Base-by-base conservation (phyloP, 2,329 filamentous ascomycete genomes). In the Dissoconium aciculare region DNA sequence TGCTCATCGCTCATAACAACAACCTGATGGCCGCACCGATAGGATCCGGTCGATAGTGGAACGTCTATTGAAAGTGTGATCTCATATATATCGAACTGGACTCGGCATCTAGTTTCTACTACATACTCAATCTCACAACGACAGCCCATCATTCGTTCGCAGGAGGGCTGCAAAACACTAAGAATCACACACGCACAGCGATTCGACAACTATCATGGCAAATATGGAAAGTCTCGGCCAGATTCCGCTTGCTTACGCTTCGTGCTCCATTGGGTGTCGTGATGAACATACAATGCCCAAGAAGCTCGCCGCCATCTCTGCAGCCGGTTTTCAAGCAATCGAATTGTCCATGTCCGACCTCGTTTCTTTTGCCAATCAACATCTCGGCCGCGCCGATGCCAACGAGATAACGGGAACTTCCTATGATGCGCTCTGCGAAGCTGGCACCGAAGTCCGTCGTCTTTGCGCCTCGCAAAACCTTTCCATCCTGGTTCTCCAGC, bases 311-410 rank as follows among this genome's bases (percentile, higher is more conserved):
- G 71, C 72, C 25, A 71, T 83, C 41, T 60, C 71, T n/a, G 56
- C 59, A 1, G 72, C 69, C 1, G 74, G 73, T 2, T 82, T 83
- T 50, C 56, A 63, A 8, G 76, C 65, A 10, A 74, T 85, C 35
- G 80, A 85, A 53, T 67, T 85, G 5, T 73, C 73, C 1, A 80
- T 84, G 57, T 74, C 77, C 0, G 78, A 85, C 42, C 68, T 87
- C 2, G 52, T 76, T 8, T 56, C 66, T 4, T 80, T 78, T 42
- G 75, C 71, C 3, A 58, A 58, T 3, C 53, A 64, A 3, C 51
- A 70, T 3, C 55, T 62, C 17, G 55, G 62, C 11, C 32, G 31
- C 23, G 27, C 32, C 17, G 39, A 37, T 17, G 38, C 30, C 21
- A 27, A 25, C 8, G 16, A 17, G 10, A 58, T 78, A 6, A 54